Evolutionary conservation across 164 flowering plant species (phyloP).

Genomic region (Umbellularia californica): DNA sequence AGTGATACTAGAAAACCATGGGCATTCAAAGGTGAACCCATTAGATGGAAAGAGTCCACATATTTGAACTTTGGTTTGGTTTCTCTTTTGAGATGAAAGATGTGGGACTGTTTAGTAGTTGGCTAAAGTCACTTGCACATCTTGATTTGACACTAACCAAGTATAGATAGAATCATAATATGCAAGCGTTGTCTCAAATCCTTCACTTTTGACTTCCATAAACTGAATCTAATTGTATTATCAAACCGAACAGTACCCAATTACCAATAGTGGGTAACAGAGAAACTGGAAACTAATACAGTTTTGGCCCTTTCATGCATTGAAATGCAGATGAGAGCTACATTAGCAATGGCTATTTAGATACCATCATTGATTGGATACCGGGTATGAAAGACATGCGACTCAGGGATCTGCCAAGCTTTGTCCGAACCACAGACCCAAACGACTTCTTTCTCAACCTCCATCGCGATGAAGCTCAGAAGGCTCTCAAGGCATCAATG

Average conservation of each 20-base stretch:
- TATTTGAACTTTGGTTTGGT: too few relatives aligned
- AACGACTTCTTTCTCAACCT: slow-evolving; percentile 6
- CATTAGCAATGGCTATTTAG: slow-evolving; percentile 4
- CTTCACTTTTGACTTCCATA: background rate
- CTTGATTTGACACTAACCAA: background rate
- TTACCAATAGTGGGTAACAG: background rate
- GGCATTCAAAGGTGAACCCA: too few relatives aligned
- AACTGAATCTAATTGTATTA: background rate
- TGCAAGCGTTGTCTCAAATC: background rate
- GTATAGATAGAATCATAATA: background rate
- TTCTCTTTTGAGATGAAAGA: too few relatives aligned
- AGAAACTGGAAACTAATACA: background rate
- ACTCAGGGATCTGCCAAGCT: slow-evolving; percentile 2
- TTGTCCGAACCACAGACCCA: background rate
- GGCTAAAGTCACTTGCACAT: background rate
- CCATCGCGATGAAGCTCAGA: background rate
- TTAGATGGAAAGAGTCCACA: too few relatives aligned
- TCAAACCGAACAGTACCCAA: background rate
- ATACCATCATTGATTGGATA: slow-evolving; percentile 6
- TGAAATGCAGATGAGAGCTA: background rate
- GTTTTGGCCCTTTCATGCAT: background rate
- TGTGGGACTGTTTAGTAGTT: background rate
- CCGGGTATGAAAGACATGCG: slow-evolving; percentile 5
- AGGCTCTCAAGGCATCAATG: background rate
- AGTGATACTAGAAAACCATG: too few relatives aligned